phyloP scores from a whole-genome alignment of 768 basidiomycete genomes.

The Psilocybe sp. region DNA sequence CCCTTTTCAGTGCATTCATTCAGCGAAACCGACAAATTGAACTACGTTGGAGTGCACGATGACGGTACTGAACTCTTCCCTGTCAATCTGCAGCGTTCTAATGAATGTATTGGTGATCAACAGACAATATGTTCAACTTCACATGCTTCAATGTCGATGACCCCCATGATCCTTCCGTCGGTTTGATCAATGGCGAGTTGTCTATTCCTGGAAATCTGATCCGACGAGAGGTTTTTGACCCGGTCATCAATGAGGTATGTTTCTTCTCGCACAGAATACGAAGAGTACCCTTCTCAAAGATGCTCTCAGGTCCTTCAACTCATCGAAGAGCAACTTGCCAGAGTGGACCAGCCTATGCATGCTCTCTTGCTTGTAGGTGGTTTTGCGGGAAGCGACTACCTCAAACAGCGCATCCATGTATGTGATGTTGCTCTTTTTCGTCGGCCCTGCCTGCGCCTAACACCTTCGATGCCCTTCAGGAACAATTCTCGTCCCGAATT shows the following conservation, averaged over 20 bases:
- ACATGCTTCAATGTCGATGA: constrained; percentile 89
- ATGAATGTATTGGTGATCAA: constrained; percentile 4
- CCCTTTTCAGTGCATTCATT: constrained; percentile 68
- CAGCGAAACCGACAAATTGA: constrained; percentile 84
- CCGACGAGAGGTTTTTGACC: constrained; percentile 86
- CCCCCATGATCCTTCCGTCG: constrained; percentile 75
- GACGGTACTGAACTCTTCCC: constrained; percentile 51
- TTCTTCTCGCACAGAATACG: too few species aligned
- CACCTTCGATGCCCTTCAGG: constrained; percentile 34
- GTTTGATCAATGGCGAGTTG: constrained; percentile 79
- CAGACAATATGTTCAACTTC: constrained; percentile 84
- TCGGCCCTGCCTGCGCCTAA: constrained; percentile 10
- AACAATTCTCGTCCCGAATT: constrained; percentile 63
- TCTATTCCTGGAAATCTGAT: constrained; percentile 79
- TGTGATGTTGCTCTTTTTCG: constrained; percentile 6
- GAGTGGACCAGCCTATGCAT: constrained; percentile 70
- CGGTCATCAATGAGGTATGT: constrained; percentile 73
- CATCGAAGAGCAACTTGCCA: constrained; percentile 72
- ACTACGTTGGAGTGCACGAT: constrained; percentile 68
- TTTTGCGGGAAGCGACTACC: constrained; percentile 83
- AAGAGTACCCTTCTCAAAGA: too few species aligned
- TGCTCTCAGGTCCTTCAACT: constrained; percentile 63
- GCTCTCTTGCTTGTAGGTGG: constrained; percentile 88
- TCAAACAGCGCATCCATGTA: constrained; percentile 77
- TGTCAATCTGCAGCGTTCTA: neutral